A percentile compares a stretch with the other conserved stretches of the same genome.
phyloP scores from a whole-genome alignment of 345 rosid species.

The Moricandia moricandioides region DNA sequence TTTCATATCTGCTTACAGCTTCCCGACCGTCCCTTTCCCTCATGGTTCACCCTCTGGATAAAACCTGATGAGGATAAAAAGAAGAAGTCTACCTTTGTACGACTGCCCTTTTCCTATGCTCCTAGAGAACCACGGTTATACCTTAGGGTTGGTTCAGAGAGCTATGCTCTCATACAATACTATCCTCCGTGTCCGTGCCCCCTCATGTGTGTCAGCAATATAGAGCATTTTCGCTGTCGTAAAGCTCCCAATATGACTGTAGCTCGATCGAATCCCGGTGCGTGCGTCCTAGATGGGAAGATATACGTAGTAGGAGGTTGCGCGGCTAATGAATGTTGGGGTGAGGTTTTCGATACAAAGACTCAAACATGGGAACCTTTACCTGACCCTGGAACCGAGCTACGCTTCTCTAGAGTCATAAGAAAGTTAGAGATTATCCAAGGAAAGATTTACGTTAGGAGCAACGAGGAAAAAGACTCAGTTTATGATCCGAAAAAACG shows the following conservation, averaged over 20 bases:
- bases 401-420: neutral
- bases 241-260: neutral
- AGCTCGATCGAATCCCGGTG: neutral
- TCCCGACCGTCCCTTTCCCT: neutral
- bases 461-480: neutral
- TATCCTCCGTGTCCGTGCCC: constrained; percentile 34
- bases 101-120: constrained; percentile 22
- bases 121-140: neutral
- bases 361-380: neutral
- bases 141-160: constrained; percentile 42
- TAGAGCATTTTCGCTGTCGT: neutral
- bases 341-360: neutral
- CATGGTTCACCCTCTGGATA: constrained; percentile 10
- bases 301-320: neutral
- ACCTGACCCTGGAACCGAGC: neutral
- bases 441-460: neutral
- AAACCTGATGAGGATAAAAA: neutral
- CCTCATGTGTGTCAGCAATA: constrained; percentile 56
- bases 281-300: neutral
- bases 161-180: constrained; percentile 51
- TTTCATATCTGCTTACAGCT: constrained; percentile 10
- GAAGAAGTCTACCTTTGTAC: constrained; percentile 5
- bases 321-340: neutral
- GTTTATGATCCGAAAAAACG: constrained; percentile 11
- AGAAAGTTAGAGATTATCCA: neutral